Evolutionary conservation across 2,329 filamentous ascomycete species (phyloP), one percentile per base, ranked within the genome.

Genomic region (Escovopsis sp.): DNA sequence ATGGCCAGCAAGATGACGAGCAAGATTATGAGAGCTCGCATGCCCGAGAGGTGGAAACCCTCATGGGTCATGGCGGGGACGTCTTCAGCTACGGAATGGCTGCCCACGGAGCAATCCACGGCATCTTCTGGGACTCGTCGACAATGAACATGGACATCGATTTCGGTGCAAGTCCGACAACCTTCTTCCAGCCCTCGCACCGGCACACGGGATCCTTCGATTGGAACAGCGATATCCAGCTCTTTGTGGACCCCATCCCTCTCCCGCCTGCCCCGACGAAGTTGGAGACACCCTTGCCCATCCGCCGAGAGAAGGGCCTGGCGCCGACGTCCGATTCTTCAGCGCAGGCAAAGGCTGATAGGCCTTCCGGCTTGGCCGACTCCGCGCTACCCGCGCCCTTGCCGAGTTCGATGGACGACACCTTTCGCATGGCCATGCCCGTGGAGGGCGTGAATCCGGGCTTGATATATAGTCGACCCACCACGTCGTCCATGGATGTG

Each of bases 61-160:
- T 66, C 43, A 60, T 67, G 44, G 57, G 58, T 14, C 56, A 59
- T 16, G 57, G 65, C 11, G 60, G 60, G 36, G 72, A 76, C 44
- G 60, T 77, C 52, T 76, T 76, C 48, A 61, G 60, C 18, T 75
- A 72, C 47, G 68, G 72, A 19, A 60, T 77, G 52, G 70, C 72
- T n/a, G 70, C 68, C 3, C 66, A 71, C 15, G 62, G 63, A 23
- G 21, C 62, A 3, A 61, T 61, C 4, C 59, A 67, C 1, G 53
- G 58, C 3, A 68, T 63, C 27, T 76, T 75, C 42, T 78, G 73
- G 74, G 70, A 74, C 39, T 57, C 63, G 4, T 63, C 67, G 35
- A 47, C 55, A 25, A 68, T 76, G 62, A 62, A 57, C 17, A 74
- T 78, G 68, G 71, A 76, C 38, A 54, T 78, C 35, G 72, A 76